phyloP scores from a whole-genome alignment of 1,284 basidiomycete species.

The Hemileia vastatrix region DNA sequence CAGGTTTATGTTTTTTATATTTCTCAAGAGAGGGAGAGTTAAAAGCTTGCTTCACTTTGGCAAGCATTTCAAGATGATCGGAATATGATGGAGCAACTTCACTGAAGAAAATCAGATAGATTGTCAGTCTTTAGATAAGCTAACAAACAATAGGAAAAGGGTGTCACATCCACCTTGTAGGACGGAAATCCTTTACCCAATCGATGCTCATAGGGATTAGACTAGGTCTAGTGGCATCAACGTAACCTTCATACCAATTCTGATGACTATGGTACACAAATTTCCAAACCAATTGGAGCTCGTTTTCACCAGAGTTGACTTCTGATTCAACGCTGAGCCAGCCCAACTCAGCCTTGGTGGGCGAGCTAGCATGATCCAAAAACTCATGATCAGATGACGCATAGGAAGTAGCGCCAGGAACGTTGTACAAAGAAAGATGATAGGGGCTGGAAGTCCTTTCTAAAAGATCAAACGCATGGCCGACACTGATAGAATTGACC shows the following conservation, averaged over 20 bases:
- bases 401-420: conserved; percentile 6
- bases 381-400: neutral
- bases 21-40: neutral
- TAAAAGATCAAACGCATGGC: too few relatives aligned
- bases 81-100: conserved; percentile 9
- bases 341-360: conserved; percentile 14
- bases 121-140: conserved; percentile 29
- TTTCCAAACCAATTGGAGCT: conserved; percentile 32
- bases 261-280: conserved; percentile 30
- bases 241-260: conserved; percentile 38
- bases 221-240: conserved; percentile 26
- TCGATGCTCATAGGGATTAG: conserved; percentile 32
- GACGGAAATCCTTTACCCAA: conserved; percentile 34
- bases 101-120: conserved; percentile 7
- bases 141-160: conserved; percentile 27
- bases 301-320: neutral
- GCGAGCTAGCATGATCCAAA: too few relatives aligned
- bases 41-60: neutral
- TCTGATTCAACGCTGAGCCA: conserved; percentile 8
- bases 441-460: neutral
- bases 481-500: conserved; percentile 6
- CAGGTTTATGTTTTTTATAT: conserved; percentile 21
- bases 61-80: conserved; percentile 3
- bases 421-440: conserved; percentile 6
- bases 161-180: conserved; percentile 28